A percentile compares a stretch with the other conserved stretches of the same genome.
These are phyloP conservation scores for Maudiozyma humilis DNA, from an alignment of 1,139 yeast genomes.

Conservation along the genomic window DNA sequence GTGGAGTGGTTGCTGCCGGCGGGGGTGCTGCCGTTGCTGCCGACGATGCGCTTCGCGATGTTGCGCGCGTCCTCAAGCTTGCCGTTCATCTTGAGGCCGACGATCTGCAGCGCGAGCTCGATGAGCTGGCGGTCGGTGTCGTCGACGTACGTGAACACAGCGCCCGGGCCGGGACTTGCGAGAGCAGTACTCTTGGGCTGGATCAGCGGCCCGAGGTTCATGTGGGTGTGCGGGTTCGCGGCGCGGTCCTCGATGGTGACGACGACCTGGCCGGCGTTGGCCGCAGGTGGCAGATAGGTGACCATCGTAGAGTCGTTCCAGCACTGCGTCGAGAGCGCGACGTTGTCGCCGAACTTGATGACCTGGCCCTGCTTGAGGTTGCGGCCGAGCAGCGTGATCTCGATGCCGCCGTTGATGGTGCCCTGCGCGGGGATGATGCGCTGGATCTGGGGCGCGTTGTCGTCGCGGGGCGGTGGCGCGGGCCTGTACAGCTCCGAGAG, in stretches of 20 bases:
- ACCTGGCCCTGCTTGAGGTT: constrained; percentile 75
- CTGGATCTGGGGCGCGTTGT: constrained; percentile 51
- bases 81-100: constrained; percentile 92
- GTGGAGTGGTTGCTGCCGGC: constrained; percentile 1
- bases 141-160: constrained; percentile 77
- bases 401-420: constrained; percentile 91
- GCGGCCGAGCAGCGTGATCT: constrained; percentile 79
- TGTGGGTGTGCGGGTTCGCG: neutral
- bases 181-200: neutral
- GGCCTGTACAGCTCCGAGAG: neutral
- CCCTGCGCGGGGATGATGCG: constrained; percentile 92
- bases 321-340: constrained; percentile 83
- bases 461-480: neutral
- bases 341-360: constrained; percentile 79
- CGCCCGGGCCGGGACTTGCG: constrained; percentile 7
- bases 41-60: constrained; percentile 79
- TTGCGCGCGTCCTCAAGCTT: constrained; percentile 86
- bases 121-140: constrained; percentile 89
- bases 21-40: constrained; percentile 22
- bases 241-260: constrained; percentile 58
- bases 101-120: constrained; percentile 87
- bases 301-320: constrained; percentile 95
- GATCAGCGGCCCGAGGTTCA: neutral
- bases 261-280: constrained; percentile 81
- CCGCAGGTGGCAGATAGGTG: constrained; percentile 85